These are phyloP conservation scores for Penicillium daleae DNA, from an alignment of 495 filamentous ascomycete genomes.

Conservation along the genomic window DNA sequence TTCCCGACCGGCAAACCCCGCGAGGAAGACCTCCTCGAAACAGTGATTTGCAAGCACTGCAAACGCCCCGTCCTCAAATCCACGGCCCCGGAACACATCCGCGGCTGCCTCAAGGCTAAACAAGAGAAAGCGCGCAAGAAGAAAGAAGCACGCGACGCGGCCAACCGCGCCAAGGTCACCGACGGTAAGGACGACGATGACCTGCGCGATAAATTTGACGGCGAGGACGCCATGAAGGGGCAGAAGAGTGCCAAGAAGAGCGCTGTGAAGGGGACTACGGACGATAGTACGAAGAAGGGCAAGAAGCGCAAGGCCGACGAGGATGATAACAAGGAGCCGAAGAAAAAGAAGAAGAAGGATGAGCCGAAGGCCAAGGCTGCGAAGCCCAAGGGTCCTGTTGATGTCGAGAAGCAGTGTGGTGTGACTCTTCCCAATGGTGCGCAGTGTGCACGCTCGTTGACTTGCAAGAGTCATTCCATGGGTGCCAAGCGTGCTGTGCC, in stretches of 20 bases:
- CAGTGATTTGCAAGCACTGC: constrained; percentile 80
- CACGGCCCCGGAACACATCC: constrained; percentile 66
- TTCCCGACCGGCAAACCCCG: constrained; percentile 77
- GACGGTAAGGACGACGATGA: constrained; percentile 65
- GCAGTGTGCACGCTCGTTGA: constrained; percentile 87
- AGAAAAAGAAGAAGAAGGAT: constrained; percentile 95
- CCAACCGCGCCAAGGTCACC: constrained; percentile 64
- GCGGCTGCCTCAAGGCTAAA: constrained; percentile 73
- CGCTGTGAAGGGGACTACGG: constrained; percentile 64
- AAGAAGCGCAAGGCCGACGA: constrained; percentile 95
- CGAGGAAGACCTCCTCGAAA: constrained; percentile 64
- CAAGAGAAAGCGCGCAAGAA: constrained; percentile 79
- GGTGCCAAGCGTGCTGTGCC: constrained; percentile 91
- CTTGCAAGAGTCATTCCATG: constrained; percentile 97
- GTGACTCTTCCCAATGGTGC: constrained; percentile 83
- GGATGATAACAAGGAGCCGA: constrained; percentile 70
- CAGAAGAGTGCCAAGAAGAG: constrained; percentile 75
- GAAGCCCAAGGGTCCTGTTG: constrained; percentile 93
- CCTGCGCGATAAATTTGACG: constrained; percentile 38
- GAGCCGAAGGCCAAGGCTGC: constrained; percentile 81
- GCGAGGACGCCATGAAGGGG: constrained; percentile 46
- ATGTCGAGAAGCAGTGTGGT: constrained; percentile 97
- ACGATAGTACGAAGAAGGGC: constrained; percentile 67
- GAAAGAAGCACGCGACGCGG: constrained; percentile 71
- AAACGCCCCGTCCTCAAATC: constrained; percentile 71